Base-by-base conservation (phyloP, 345 rosid genomes). In the Tarenaya hassleriana region DNA sequence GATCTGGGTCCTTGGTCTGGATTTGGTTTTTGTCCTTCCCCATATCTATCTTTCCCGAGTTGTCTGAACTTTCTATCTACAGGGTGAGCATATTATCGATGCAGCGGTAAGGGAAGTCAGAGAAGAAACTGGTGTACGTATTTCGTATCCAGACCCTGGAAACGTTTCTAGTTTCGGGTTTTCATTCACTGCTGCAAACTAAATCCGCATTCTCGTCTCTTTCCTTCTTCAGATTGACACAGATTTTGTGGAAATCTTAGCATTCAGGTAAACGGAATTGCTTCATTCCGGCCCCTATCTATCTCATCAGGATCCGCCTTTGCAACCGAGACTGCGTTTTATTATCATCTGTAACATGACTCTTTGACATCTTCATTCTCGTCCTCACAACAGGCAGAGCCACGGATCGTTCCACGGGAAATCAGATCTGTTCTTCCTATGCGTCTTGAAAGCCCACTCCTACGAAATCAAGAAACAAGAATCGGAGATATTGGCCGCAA, bases 101-200 rank as follows among this genome's bases (percentile, higher is more conserved):
- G 94, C 83, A 33, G 84, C 84, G 41, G 49, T 75, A 4, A 70
- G 95, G 70, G 97, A 86, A 68, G 95, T 83, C 16, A 68, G 79
- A 61, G 97, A 90, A 86, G 97, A 86, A 62, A 86, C 94, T 0
- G 84, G 83, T 65, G 97, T 86, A 69, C 69, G 90, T 64, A 7
- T 42, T 11, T 47, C 20, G 11, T 43, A 34, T 11, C 18, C 16
- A 16, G 7, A 47, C 27, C 15, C 41, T 11, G 1, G 5, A 8
- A 7, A 15, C 43, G 8, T 24, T 7, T 58, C 34, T 6, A 19
- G 17, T 55, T 33, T 10, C 10, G 8, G 14, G 1, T 35, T 47
- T 42, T 2, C 55, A 44, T 16, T 32, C 41, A 8, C 16, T 15
- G 34, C 27, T 40, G 10, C 42, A 27, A 46, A 54, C 61, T 70